Evolutionary conservation across 2,329 filamentous ascomycete genomes (phyloP).

Genomic region (Coniochaeta ligniaria): DNA sequence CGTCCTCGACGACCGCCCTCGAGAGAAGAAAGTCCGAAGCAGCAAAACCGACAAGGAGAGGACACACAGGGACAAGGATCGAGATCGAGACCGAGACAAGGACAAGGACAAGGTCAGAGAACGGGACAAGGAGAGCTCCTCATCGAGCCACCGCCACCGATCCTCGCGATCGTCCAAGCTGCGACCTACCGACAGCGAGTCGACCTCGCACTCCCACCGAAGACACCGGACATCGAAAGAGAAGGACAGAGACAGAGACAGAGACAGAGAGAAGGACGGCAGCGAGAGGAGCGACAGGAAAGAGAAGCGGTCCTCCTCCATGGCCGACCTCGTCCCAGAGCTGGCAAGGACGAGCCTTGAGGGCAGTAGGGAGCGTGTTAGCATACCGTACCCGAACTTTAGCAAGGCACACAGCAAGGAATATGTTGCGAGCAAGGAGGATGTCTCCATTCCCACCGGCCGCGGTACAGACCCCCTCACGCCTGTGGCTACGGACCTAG

Average conservation of each 20-base stretch:
- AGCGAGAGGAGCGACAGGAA: neutral
- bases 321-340: slow-evolving; percentile 43
- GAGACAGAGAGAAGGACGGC: slow-evolving; percentile 7
- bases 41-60: slow-evolving; percentile 5
- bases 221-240: slow-evolving; percentile 20
- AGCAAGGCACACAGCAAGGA: slow-evolving; percentile 93
- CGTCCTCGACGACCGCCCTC: slow-evolving; percentile 2
- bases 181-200: slow-evolving; percentile 31
- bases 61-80: slow-evolving; percentile 14
- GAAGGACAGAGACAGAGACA: slow-evolving; percentile 14
- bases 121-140: slow-evolving; percentile 13
- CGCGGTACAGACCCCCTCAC: slow-evolving; percentile 49
- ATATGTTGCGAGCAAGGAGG: slow-evolving; percentile 58
- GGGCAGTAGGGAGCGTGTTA: slow-evolving; percentile 36
- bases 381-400: slow-evolving; percentile 71
- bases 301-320: slow-evolving; percentile 21
- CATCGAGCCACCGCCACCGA: slow-evolving; percentile 28
- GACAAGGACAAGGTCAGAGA: slow-evolving; percentile 23
- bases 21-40: neutral
- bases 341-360: slow-evolving; percentile 23
- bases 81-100: slow-evolving; percentile 15
- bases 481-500: slow-evolving; percentile 65
- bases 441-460: slow-evolving; percentile 28
- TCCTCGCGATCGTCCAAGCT: slow-evolving; percentile 33
- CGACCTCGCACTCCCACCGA: slow-evolving; percentile 27